These are phyloP conservation scores for Xylariales sp. DNA, from an alignment of 2,329 filamentous ascomycete species.

Conservation along the genomic window DNA sequence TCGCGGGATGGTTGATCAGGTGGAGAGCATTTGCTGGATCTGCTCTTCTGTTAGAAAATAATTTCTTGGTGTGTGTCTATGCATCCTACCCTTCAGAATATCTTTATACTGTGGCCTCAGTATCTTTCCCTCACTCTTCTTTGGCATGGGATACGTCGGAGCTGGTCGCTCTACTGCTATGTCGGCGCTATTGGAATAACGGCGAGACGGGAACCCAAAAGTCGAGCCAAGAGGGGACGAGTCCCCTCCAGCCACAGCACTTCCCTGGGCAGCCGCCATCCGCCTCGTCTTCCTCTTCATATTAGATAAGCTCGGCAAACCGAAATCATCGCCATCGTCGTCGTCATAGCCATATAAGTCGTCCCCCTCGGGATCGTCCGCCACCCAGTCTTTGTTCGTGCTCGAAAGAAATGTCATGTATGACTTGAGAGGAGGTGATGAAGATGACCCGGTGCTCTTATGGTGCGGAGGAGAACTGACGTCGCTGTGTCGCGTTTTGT, in stretches of 20 bases:
- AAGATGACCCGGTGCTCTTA: conserved; percentile 36
- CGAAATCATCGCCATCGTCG: conserved; percentile 92
- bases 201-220: conserved; percentile 40
- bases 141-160: conserved; percentile 79
- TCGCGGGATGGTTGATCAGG: conserved; percentile 80
- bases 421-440: conserved; percentile 63
- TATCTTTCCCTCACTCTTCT: conserved; percentile 92
- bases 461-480: conserved; percentile 49
- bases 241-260: conserved; percentile 21
- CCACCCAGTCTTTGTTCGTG: conserved; percentile 78
- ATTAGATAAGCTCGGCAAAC: conserved; percentile 84
- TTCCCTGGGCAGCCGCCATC: conserved; percentile 42
- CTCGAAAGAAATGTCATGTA: conserved; percentile 81
- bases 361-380: conserved; percentile 58
- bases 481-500: conserved; percentile 49
- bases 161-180: conserved; percentile 87
- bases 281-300: conserved; percentile 71
- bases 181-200: conserved; percentile 82
- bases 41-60: conserved; percentile 18
- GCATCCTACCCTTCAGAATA: conserved; percentile 63
- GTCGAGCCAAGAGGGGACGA: conserved; percentile 33
- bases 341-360: conserved; percentile 79
- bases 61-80: neutral
- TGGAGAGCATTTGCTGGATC: conserved; percentile 91
- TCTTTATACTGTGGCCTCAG: conserved; percentile 97